These are phyloP conservation scores for Sphagnurus paluster DNA, from an alignment of 1,284 basidiomycete genomes.

Conservation along the genomic window DNA sequence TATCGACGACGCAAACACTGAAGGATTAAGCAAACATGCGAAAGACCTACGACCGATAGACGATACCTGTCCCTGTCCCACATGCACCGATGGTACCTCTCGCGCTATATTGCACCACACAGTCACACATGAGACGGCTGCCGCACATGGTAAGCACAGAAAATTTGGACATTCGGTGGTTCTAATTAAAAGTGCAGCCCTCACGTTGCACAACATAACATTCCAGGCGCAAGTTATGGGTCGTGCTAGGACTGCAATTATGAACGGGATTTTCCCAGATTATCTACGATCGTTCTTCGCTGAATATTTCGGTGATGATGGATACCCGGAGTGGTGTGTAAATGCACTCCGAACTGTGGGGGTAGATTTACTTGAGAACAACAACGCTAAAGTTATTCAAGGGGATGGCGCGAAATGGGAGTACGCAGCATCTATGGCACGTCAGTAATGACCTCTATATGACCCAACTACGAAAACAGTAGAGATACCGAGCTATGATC, in stretches of 20 bases:
- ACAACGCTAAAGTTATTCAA: slow-evolving; percentile 46
- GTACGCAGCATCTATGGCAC: slow-evolving; percentile 40
- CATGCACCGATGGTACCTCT: slow-evolving; percentile 63
- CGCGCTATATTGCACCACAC: slow-evolving; percentile 74
- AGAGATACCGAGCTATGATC: not conserved
- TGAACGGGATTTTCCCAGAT: slow-evolving; percentile 71
- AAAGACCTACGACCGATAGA: slow-evolving; percentile 73
- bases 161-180: slow-evolving; percentile 8
- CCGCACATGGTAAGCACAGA: slow-evolving; percentile 64
- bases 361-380: slow-evolving; percentile 72
- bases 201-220: slow-evolving; percentile 78
- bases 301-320: slow-evolving; percentile 65
- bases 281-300: slow-evolving; percentile 75
- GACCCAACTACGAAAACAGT: not conserved
- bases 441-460: not conserved
- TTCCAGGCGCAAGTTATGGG: slow-evolving; percentile 86
- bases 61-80: slow-evolving; percentile 75
- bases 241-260: slow-evolving; percentile 73
- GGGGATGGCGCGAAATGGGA: slow-evolving; percentile 78
- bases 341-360: slow-evolving; percentile 53
- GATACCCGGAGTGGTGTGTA: slow-evolving; percentile 83
- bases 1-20: not conserved
- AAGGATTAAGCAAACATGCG: slow-evolving; percentile 68
- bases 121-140: slow-evolving; percentile 74
- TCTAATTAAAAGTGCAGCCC: slow-evolving; percentile 41